Evolutionary conservation across 257 asterid genomes (phyloP), one percentile per base, ranked within the genome.

Genomic region (Eustoma russellianum): DNA sequence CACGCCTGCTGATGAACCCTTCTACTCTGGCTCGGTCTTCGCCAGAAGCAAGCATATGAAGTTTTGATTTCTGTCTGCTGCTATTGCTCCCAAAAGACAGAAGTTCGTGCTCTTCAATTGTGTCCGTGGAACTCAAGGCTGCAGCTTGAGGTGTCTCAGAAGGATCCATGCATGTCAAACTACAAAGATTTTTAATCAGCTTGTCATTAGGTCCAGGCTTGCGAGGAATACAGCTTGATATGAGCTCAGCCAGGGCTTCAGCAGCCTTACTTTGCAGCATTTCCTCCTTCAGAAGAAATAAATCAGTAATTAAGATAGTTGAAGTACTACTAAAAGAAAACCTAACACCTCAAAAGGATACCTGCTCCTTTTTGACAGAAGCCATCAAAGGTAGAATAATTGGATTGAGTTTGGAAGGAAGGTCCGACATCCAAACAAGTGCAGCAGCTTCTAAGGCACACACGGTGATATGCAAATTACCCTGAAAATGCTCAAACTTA

Each of bases 191-290:
- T 72, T 83, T 85, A 40, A 92, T 85, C 55, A 92, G 73, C 72
- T 92, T 92, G 75, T 92, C 97, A 78, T 92, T 92, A 56, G 99
- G 95, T 57, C 99, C 74, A 46, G 99, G 99, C 66, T 83, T 92
- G 52, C 99, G 97, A 41, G 72, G 76, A 46, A 85, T 83, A 64
- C 99, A 92, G 69, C 79, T 69, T 70, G 77, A 65, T 60, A 92
- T 83, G 60, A 92, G 95, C 75, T 92, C 99, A 60, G 95, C 95
- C 44, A 88, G 81, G 48, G 95, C 82, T 66, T 92, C 99, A 59
- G 99, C 97, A 19, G 95, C 94, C 78, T 81, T 88, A 62, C 52
- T 76, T 83, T 92, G 99, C 63, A 92, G 80, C 55, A 92, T 77
- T 70, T 92, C 99, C 80, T 92, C 99, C 99, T 92, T 70, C 66